Conservation (phyloP, 2,329 filamentous ascomycete genomes). For the Cladophialophora bantiana region DNA sequence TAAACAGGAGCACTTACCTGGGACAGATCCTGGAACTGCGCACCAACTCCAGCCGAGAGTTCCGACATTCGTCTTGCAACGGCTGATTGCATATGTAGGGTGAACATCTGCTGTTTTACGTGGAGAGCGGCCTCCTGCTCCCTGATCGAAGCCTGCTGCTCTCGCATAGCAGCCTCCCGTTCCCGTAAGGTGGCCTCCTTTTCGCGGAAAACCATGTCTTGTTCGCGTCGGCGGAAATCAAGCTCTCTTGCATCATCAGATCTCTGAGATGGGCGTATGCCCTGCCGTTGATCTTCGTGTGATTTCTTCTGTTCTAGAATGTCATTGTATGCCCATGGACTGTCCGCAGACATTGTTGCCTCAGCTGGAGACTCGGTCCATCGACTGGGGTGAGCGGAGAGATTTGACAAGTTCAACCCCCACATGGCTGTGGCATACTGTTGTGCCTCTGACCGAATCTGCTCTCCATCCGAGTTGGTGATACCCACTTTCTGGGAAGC, state of each 20-base stretch:
- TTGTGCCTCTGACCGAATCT: constrained; percentile 24
- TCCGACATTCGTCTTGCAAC: constrained; percentile 27
- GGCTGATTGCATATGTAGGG: constrained; percentile 32
- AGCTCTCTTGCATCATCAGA: constrained; percentile 26
- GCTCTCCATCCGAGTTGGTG: constrained; percentile 11
- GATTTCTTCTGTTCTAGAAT: constrained; percentile 14
- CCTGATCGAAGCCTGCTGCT: constrained; percentile 33
- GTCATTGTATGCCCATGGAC: constrained; percentile 22
- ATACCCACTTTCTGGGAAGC: constrained; percentile 4
- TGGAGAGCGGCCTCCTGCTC: constrained; percentile 33
- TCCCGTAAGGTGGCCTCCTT: constrained; percentile 36
- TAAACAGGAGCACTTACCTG: constrained; percentile 18
- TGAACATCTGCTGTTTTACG: constrained; percentile 32
- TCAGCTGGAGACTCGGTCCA: constrained; percentile 13
- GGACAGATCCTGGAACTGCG: constrained; percentile 33
- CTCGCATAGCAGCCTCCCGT: constrained; percentile 33
- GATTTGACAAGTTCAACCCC: constrained; percentile 20
- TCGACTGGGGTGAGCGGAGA: neutral
- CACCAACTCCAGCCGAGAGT: constrained; percentile 30
- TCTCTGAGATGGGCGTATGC: neutral
- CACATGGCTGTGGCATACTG: constrained; percentile 26
- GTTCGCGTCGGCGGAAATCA: constrained; percentile 32
- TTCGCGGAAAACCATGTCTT: constrained; percentile 33
- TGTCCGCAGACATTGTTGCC: constrained; percentile 19
- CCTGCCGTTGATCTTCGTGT: neutral